phyloP scores from a whole-genome alignment of 23 red algal species.

The Agarophyton chilense region DNA sequence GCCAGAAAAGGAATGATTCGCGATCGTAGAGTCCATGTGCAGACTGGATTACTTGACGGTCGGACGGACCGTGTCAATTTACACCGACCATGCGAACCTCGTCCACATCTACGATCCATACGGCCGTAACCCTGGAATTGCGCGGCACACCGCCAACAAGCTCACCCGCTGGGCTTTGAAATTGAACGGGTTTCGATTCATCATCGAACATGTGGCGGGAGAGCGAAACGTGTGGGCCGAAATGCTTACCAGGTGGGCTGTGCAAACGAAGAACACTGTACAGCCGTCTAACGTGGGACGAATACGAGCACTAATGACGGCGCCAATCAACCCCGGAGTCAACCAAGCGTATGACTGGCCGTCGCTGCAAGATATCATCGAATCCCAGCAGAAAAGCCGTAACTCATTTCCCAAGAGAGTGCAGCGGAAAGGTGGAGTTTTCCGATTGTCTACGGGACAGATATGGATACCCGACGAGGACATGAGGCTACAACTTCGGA shows the following conservation, averaged over 20 bases:
- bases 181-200: too few relatives aligned
- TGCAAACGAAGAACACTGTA: background rate
- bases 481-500: background rate
- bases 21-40: too few relatives aligned
- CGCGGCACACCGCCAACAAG: too few relatives aligned
- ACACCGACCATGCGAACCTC: too few relatives aligned
- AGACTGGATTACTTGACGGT: too few relatives aligned
- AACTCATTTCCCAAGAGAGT: background rate
- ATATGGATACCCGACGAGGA: conserved; percentile 28
- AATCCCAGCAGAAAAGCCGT: background rate
- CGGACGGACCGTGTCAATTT: too few relatives aligned
- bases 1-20: too few relatives aligned
- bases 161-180: too few relatives aligned
- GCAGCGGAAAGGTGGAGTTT: background rate
- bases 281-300: background rate
- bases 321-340: conserved; percentile 8
- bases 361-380: background rate
- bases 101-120: too few relatives aligned
- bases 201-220: too few relatives aligned
- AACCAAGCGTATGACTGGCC: background rate
- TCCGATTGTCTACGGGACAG: background rate
- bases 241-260: conserved; percentile 6
- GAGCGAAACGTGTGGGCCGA: too few relatives aligned
- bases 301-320: background rate
- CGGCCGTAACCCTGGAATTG: too few relatives aligned